Base-by-base conservation (phyloP, 2,329 filamentous ascomycete genomes). In the Fusarium guadeloupense region DNA sequence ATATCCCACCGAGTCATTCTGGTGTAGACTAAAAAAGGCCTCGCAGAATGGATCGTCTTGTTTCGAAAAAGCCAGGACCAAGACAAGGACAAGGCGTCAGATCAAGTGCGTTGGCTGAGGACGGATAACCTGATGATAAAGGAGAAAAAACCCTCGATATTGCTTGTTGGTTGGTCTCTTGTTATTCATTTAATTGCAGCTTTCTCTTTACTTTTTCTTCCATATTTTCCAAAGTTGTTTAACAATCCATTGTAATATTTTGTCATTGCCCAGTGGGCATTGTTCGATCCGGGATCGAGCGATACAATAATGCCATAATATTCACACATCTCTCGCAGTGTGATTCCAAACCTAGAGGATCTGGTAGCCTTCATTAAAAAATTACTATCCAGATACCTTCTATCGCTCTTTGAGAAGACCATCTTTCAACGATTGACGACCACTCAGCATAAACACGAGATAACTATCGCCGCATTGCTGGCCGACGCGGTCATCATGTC, bases 81-180 rank as follows among this genome's bases (percentile, higher is more conserved):
- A 42, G 55, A 34, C 30, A n/a, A 33, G 48, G 55, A 34, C 30
- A n/a, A 33, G 48, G 35, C 55, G 4, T 43, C 10, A 21, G 14
- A 28, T 40, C 48, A 49, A 30, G 21, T 59, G 54, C 59, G 54
- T 46, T 45, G 35, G 40, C 19, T 26, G 38, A 42, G 14, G 14
- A 41, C 34, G 33, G 31, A 3, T 20, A 19, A n/a, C 6, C 9
- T 20, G 23, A 9, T 59, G 34, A 33, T 52, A 41, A 54, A 54
- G 39, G 46, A 44, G 17, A 20, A 14, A 20, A 14, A 41, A 33
- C 5, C 19, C 45, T 39, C 28, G 34, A 31, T 33, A n/a, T 46
- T 37, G 25, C 8, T n/a, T 14, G 16, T 31, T 45, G 30, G 20
- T 9, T 25, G 19, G 30, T 53, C 19, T 42, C 41, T 33, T 10